Percentiles rank a stretch among this genome's conserved stretches.
These are phyloP conservation scores for Dianthus caryophyllus DNA, from an alignment of 148 eudicot species.

Conservation along the genomic window DNA sequence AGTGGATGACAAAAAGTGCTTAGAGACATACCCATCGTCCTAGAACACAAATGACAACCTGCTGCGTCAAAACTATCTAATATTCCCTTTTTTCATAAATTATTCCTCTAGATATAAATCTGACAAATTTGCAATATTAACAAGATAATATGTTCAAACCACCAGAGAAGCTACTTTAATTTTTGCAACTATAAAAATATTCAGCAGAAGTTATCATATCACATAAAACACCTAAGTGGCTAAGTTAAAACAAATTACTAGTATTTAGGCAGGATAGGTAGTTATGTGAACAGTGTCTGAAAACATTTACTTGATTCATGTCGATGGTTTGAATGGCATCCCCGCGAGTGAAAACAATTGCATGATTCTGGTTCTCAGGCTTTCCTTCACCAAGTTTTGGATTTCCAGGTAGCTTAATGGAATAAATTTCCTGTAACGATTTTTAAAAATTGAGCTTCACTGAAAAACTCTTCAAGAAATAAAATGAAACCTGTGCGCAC, in stretches of 20 bases:
- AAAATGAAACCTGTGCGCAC: not conserved
- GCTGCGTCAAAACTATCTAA: no score
- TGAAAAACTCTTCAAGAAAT: not conserved
- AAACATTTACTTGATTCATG: constrained; percentile 78
- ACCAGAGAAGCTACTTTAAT: no score
- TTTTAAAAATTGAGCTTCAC: not conserved
- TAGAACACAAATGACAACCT: no score
- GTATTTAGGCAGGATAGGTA: not conserved
- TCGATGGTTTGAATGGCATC: constrained; percentile 98
- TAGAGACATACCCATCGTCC: no score
- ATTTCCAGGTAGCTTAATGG: constrained; percentile 89
- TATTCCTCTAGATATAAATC: no score
- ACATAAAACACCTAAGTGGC: no score
- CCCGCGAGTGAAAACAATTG: constrained; percentile 91
- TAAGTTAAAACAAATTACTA: no score
- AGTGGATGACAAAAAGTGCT: no score
- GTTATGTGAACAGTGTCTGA: not conserved
- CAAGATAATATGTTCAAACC: not conserved
- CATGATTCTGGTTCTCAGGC: constrained; percentile 99
- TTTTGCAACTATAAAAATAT: no score
- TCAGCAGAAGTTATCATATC: no score
- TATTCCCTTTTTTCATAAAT: no score
- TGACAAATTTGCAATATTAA: no score
- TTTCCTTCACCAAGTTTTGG: constrained; percentile 99
- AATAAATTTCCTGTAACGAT: constrained; percentile 70